Conservation (phyloP, 179 eudicot genomes). For the Beta lomatogona region DNA sequence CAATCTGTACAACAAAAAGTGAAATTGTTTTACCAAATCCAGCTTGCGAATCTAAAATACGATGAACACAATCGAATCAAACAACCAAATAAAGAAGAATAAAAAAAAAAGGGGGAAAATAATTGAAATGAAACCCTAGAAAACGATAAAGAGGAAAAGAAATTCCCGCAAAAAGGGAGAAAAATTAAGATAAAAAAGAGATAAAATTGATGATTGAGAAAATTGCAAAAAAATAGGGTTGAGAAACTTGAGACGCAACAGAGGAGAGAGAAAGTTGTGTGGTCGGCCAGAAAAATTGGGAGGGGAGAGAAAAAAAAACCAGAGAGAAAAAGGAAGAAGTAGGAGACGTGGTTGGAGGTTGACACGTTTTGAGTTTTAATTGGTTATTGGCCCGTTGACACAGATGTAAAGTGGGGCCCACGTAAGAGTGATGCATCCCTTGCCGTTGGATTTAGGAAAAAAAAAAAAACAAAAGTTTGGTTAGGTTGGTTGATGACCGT, state of each 20-base stretch:
- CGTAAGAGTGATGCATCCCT: not conserved
- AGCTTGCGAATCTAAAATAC: not conserved
- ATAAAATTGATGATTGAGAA: not conserved
- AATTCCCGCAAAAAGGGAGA: not conserved
- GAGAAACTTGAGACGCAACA: conserved; percentile 16
- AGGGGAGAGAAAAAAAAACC: not conserved
- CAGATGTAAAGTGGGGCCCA: conserved; percentile 27
- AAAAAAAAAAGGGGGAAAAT: not conserved
- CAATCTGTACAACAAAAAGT: not conserved
- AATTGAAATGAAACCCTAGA: conserved; percentile 32
- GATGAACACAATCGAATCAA: not conserved
- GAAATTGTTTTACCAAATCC: not conserved
- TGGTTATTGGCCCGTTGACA: conserved; percentile 27
- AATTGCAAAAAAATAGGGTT: not conserved
- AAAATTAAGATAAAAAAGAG: not conserved
- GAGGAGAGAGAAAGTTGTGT: not conserved
- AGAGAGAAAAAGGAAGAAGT: not conserved
- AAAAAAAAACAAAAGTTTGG: conserved; percentile 5
- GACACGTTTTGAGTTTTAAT: conserved; percentile 7
- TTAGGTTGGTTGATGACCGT: conserved; percentile 34
- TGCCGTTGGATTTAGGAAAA: conserved; percentile 26
- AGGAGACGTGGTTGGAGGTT: not conserved
- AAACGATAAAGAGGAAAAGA: not conserved
- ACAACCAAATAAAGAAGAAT: not conserved
- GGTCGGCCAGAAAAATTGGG: not conserved